Base-by-base conservation (phyloP, 2,329 filamentous ascomycete species). In the Penicillium sp. region DNA sequence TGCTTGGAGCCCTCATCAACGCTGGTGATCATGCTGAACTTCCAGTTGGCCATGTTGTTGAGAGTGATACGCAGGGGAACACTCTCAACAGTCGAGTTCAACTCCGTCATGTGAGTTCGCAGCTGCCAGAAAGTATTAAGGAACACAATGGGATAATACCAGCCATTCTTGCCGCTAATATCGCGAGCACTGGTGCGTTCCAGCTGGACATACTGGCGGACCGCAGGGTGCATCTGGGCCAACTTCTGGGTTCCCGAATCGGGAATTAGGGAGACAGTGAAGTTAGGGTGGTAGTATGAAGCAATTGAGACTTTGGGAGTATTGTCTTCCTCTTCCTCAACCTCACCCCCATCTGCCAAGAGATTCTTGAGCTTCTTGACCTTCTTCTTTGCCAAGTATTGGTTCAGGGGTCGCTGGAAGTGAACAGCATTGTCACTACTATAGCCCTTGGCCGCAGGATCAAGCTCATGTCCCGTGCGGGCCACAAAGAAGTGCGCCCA, bases 81-180 rank as follows among this genome's bases (percentile, higher is more conserved):
- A 22, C 85, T 85, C 67, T 85, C 88, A 65, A 96, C 89, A 0
- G 94, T 97, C 15, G 90, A 88, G 72, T 99, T 99, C 49, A 99
- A 79, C 63, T 92, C 82, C 22, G 83, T 90, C 93, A 97, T 97
- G 66, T 97, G 91, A 60, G 83, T 87, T 70, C 85, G 90, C 61
- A 99, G 82, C 75, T 97, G 93, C 94, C 94, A 99, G 76, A 99
- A 99, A 4, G 89, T 95, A 77, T 99, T 99, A 70, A 94, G 80
- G 71, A 91, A 99, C 37, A 97, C 77, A 43, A 97, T 85, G 4
- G 94, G 94, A 69, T 89, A 86, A 71, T 97, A 99, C 92, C 92
- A 99, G 58, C 88, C 88, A 75, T 97, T 91, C 75, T 92, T 84
- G 35, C 94, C 94, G 14, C 85, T 86, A 2, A 82, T 85, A 72